Evolutionary conservation across 768 basidiomycete species (phyloP), one percentile per base, ranked within the genome.

Genomic region (Rhodosporidiobolus sp.): DNA sequence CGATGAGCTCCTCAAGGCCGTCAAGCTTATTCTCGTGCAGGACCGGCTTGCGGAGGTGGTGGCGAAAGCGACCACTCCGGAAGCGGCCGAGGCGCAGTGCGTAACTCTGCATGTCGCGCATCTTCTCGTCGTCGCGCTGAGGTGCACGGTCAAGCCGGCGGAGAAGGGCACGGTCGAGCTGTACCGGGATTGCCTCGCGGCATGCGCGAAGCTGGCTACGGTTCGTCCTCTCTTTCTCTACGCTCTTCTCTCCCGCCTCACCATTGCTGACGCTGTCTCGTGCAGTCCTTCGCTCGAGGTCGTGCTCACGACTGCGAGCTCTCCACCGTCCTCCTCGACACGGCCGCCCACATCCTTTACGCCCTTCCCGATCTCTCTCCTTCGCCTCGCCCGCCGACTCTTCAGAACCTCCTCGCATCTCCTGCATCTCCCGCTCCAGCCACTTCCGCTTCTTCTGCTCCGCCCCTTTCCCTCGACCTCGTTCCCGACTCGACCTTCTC

Each of bases 261-360:
- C 32, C 32, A 3, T 56, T 7, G 7, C 63, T 65, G 54, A 65
- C 38, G 3, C 4, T 22, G 20, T 12, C 17, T 34, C 8, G n/a
- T 6, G 45, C 55, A 74, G 69, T 11, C 45, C 1, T 19, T 68
- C 22, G n/a, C 74, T 6, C 55, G 52, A 19, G 59, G 34, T 17
- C 11, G n/a, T 5, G 14, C 19, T 26, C 62, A 62, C 14, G 38
- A 50, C 3, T 45, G 22, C 30, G 48, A 60, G 26, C 62, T 63
- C 20, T n/a, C 67, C 19, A 28, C 61, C 19, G 9, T 72, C 6
- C 52, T 72, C 17, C 64, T 75, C 50, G 74, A 75, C 61, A 46
- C 65, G 6, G 69, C 67, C 46, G 65, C 70, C 24, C 67, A 66
- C 34, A 58, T 75, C 24, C 63, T 72, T 28, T 69, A 63, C 70